Conservation (phyloP, 345 rosid species). For the Euclidium syriacum region DNA sequence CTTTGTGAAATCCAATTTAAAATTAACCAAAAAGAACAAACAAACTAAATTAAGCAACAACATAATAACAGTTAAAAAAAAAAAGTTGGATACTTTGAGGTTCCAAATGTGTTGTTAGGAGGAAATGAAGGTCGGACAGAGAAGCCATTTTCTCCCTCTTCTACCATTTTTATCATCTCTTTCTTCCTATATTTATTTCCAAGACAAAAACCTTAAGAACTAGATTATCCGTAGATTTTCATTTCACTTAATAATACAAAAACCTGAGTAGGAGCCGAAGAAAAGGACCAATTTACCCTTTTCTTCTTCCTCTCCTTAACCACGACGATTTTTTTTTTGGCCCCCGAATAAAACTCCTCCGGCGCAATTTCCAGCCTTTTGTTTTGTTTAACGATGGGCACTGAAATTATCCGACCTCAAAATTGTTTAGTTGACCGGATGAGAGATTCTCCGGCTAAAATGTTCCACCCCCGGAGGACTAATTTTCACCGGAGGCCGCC, state of each 20-base stretch:
- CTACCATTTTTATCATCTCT: conserved; percentile 15
- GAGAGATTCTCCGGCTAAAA: conserved; percentile 39
- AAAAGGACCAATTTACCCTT: conserved; percentile 28
- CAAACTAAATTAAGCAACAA: conserved; percentile 15
- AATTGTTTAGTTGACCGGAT: conserved; percentile 47
- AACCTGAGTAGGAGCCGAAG: conserved; percentile 25
- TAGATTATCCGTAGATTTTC: background rate
- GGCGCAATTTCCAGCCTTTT: background rate
- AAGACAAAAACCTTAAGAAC: background rate
- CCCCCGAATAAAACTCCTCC: background rate
- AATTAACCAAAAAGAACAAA: background rate
- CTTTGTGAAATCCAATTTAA: background rate
- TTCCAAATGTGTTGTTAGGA: conserved; percentile 18
- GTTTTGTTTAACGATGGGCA: conserved; percentile 50
- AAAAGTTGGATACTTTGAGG: conserved; percentile 2
- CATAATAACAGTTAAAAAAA: background rate
- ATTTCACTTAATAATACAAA: background rate
- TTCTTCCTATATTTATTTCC: conserved; percentile 13
- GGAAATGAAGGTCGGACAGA: conserved; percentile 15
- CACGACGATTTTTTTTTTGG: background rate
- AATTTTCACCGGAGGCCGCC: conserved; percentile 40
- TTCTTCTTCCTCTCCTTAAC: conserved; percentile 22
- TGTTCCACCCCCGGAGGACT: conserved; percentile 45
- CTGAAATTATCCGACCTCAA: conserved; percentile 74
- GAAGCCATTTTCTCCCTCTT: conserved; percentile 7